Evolutionary conservation across 2,329 filamentous ascomycete genomes (phyloP).

Genomic region (Zelopaecilomyces penicillatus): DNA sequence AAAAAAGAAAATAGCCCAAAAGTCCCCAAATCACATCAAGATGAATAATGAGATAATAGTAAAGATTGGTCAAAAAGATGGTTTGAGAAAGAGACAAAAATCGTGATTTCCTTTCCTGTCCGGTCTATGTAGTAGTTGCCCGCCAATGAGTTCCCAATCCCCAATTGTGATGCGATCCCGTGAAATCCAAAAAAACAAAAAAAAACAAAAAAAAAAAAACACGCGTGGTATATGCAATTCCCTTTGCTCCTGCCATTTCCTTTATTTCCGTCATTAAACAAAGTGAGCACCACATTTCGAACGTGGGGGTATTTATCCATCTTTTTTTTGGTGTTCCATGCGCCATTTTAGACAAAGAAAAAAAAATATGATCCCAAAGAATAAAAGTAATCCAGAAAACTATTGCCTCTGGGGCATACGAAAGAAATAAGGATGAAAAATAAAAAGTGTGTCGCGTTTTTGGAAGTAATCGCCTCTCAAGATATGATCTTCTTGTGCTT

Average conservation of each 20-base stretch:
- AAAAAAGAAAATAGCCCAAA: constrained; percentile 4
- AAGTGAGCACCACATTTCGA: constrained; percentile 11
- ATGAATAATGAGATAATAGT: background rate
- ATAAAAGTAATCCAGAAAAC: constrained; percentile 4
- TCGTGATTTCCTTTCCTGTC: constrained; percentile 5
- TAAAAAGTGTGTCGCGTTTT: background rate
- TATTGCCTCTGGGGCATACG: background rate
- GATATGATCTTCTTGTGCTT: no score
- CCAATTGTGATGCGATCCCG: constrained; percentile 7
- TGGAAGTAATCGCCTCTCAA: background rate
- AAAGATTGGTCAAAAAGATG: background rate
- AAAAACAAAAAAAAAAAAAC: background rate
- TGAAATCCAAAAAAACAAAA: constrained; percentile 3
- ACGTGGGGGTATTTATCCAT: constrained; percentile 21
- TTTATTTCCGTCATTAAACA: constrained; percentile 6
- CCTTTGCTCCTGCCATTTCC: constrained; percentile 16
- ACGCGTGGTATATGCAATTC: constrained; percentile 12
- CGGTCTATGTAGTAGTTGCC: constrained; percentile 8
- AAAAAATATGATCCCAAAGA: constrained; percentile 10
- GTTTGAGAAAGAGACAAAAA: constrained; percentile 3
- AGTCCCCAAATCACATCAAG: no score
- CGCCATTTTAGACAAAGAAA: constrained; percentile 17
- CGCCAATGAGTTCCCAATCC: constrained; percentile 6
- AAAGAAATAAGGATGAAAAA: background rate
- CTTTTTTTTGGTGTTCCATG: constrained; percentile 20